phyloP scores from a whole-genome alignment of 257 asterid genomes.

The Solanum sejunctum region DNA sequence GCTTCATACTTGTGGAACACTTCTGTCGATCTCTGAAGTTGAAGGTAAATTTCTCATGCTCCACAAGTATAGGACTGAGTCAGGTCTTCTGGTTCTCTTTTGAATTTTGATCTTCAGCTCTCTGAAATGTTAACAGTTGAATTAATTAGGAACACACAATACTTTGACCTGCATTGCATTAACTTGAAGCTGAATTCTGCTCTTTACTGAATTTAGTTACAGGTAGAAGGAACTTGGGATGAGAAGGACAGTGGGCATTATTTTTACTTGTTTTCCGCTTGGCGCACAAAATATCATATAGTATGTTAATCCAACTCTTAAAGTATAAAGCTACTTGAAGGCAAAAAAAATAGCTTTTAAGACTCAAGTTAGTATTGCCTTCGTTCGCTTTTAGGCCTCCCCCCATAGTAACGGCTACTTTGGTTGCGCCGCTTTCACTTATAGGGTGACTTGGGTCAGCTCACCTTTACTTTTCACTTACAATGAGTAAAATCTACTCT shows the following conservation, averaged over 20 bases:
- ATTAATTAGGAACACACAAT: not conserved
- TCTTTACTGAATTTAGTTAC: not conserved
- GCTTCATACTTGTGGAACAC: slow-evolving; percentile 66
- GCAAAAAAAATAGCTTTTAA: not conserved
- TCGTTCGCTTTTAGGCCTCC: too few relatives aligned
- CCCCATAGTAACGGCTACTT: too few relatives aligned
- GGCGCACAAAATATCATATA: not conserved
- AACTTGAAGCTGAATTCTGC: not conserved
- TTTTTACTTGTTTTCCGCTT: not conserved
- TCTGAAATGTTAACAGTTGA: not conserved
- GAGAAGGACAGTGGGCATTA: not conserved
- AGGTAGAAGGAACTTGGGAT: not conserved
- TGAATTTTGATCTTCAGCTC: not conserved
- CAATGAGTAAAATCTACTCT: not conserved
- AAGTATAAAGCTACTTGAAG: not conserved
- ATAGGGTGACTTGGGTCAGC: too few relatives aligned
- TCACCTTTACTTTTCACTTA: not conserved
- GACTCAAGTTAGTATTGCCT: not conserved
- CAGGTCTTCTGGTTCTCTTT: not conserved
- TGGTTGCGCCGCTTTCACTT: too few relatives aligned
- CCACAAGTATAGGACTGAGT: not conserved
- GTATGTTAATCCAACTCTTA: not conserved
- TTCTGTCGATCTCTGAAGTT: slow-evolving; percentile 61
- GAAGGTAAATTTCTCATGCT: slow-evolving; percentile 37
- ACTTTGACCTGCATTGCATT: not conserved